phyloP scores from a whole-genome alignment of 805 yeast species.

The Kuraishia piskuri region DNA sequence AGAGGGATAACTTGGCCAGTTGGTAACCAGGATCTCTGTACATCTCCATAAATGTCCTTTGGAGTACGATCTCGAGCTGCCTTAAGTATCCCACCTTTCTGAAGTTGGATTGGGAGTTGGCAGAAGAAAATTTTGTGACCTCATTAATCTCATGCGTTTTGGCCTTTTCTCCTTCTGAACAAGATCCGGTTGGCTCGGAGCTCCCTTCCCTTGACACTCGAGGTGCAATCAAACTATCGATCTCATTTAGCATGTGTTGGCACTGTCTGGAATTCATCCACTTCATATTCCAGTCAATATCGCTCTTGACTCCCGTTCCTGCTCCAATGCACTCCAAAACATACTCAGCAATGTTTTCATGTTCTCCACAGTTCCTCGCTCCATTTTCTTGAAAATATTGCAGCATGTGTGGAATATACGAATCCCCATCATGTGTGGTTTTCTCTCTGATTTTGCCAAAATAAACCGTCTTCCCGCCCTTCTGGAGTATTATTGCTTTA shows the following conservation, averaged over 20 bases:
- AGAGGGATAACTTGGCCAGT: conserved; percentile 37
- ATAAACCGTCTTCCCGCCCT: conserved; percentile 41
- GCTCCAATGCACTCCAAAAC: conserved; percentile 37
- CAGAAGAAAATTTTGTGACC: not conserved
- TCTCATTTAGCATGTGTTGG: not conserved
- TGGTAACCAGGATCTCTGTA: conserved; percentile 43
- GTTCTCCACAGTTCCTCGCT: conserved; percentile 28
- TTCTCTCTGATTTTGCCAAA: conserved; percentile 28
- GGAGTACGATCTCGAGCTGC: conserved; percentile 25
- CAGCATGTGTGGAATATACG: conserved; percentile 16
- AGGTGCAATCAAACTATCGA: not conserved
- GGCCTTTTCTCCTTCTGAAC: not conserved
- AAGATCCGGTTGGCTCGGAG: not conserved
- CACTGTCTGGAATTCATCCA: conserved; percentile 14
- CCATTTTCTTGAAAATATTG: conserved; percentile 29
- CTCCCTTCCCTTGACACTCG: not conserved
- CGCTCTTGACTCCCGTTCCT: conserved; percentile 32
- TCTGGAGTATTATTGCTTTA: conserved; percentile 35
- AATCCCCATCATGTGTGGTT: conserved; percentile 10
- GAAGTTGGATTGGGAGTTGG: conserved; percentile 24
- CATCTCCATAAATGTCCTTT: conserved; percentile 30
- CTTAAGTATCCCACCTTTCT: conserved; percentile 25
- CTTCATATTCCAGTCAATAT: conserved; percentile 23
- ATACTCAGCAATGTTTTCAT: conserved; percentile 35
- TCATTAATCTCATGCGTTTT: not conserved